These are phyloP conservation scores for Guyanaporus albipodus DNA, from an alignment of 768 basidiomycete species.

Conservation along the genomic window DNA sequence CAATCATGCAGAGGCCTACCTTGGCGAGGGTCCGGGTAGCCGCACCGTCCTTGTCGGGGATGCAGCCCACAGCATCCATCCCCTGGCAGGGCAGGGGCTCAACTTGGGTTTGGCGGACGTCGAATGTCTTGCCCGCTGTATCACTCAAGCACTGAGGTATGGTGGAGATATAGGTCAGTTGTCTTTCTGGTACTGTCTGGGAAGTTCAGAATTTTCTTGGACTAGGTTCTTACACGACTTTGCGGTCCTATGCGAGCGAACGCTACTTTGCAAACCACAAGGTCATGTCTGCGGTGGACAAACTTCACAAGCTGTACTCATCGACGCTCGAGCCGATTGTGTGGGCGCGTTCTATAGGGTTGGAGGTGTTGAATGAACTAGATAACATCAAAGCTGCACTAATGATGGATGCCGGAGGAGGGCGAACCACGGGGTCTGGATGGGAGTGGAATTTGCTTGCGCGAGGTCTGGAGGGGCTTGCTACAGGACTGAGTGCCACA, in stretches of 20 bases:
- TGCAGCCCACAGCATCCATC: conserved; percentile 93
- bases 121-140: conserved; percentile 61
- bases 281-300: conserved; percentile 80
- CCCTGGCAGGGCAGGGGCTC: conserved; percentile 92
- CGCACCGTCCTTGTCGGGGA: conserved; percentile 92
- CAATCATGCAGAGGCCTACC: conserved; percentile 81
- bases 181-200: not conserved
- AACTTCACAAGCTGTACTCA: conserved; percentile 84
- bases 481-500: conserved; percentile 32
- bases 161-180: conserved; percentile 83
- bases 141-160: conserved; percentile 49
- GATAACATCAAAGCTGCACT: conserved; percentile 77
- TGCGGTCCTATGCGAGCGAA: conserved; percentile 72
- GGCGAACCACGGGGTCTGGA: conserved; percentile 25
- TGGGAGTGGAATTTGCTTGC: conserved; percentile 34
- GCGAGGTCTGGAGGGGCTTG: conserved; percentile 44
- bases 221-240: conserved; percentile 68
- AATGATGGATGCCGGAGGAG: conserved; percentile 74
- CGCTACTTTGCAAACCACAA: conserved; percentile 87
- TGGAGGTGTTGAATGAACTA: conserved; percentile 90
- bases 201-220: not conserved
- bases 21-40: conserved; percentile 61
- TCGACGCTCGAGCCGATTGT: conserved; percentile 66
- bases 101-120: conserved; percentile 93
- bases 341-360: conserved; percentile 81